These are phyloP conservation scores for Peronospora farinosa DNA, from an alignment of 352 stramenopile species.

Conservation along the genomic window DNA sequence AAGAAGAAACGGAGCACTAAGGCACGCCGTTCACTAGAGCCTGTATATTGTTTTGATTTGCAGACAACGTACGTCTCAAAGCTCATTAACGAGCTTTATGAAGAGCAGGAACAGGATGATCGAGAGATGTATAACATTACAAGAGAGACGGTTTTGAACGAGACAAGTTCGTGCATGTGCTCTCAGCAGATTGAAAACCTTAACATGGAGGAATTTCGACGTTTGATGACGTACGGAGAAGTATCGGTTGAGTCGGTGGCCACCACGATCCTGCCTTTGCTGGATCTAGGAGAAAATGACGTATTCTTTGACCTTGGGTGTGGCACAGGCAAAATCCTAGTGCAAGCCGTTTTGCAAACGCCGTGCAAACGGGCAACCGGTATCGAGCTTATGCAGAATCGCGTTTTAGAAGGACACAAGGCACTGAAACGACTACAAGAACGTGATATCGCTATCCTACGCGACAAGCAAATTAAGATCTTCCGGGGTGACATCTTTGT, in stretches of 20 bases:
- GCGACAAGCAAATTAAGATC: constrained; percentile 50
- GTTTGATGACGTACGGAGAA: constrained; percentile 78
- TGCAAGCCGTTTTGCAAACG: constrained; percentile 69
- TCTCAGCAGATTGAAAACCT: constrained; percentile 70
- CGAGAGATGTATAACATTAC: constrained; percentile 72
- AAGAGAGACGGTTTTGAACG: constrained; percentile 49
- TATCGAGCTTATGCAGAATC: constrained; percentile 85
- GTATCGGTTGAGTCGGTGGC: constrained; percentile 65
- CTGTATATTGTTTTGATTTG: constrained; percentile 30
- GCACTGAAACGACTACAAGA: constrained; percentile 46
- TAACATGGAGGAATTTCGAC: constrained; percentile 55
- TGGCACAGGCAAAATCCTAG: constrained; percentile 73
- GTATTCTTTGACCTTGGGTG: constrained; percentile 83
- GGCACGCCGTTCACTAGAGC: constrained; percentile 39
- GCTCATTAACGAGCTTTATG: constrained; percentile 53
- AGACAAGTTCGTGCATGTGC: constrained; percentile 50
- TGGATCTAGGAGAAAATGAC: constrained; percentile 56
- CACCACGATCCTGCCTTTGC: constrained; percentile 54
- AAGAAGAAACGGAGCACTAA: constrained; percentile 38
- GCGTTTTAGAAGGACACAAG: constrained; percentile 49
- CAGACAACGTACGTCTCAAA: constrained; percentile 35
- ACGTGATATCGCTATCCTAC: constrained; percentile 35
- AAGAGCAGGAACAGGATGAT: constrained; percentile 74
- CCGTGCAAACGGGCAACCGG: constrained; percentile 55
- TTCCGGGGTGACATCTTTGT: constrained; percentile 71